These are phyloP conservation scores for Rhododendron molle DNA, from an alignment of 148 eudicot species.

Conservation along the genomic window DNA sequence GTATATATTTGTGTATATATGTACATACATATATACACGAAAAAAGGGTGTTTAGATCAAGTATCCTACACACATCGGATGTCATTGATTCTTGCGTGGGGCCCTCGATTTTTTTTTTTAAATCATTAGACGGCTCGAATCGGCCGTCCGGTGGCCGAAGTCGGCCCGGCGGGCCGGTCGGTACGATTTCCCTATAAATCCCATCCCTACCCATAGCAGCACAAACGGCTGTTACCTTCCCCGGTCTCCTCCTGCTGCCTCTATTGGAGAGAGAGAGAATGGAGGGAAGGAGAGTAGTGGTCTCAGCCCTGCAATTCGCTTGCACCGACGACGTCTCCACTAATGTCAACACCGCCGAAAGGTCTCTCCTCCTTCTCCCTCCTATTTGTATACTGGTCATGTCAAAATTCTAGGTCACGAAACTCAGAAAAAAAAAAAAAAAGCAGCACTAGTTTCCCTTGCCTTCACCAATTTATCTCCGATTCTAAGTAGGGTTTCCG, in stretches of 20 bases:
- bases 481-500: not conserved
- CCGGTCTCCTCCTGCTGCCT: not conserved
- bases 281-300: conserved; percentile 46
- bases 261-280: not conserved
- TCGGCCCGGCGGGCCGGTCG: too few species aligned
- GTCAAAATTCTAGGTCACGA: not conserved
- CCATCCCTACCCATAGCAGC: too few species aligned
- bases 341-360: conserved; percentile 75
- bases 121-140: too few species aligned
- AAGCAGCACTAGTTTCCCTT: not conserved
- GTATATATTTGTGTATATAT: too few species aligned
- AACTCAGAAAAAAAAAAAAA: not conserved
- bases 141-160: too few species aligned
- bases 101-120: too few species aligned
- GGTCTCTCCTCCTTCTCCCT: conserved; percentile 30
- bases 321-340: conserved; percentile 74
- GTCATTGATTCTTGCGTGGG: too few species aligned
- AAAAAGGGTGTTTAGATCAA: too few species aligned
- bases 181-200: too few species aligned
- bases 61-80: too few species aligned
- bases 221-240: not conserved
- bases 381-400: not conserved
- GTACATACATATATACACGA: too few species aligned
- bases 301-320: conserved; percentile 82
- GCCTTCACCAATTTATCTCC: not conserved